These are phyloP conservation scores for Taphrina wiesneri DNA, from an alignment of 1,139 yeast species.

Conservation along the genomic window DNA sequence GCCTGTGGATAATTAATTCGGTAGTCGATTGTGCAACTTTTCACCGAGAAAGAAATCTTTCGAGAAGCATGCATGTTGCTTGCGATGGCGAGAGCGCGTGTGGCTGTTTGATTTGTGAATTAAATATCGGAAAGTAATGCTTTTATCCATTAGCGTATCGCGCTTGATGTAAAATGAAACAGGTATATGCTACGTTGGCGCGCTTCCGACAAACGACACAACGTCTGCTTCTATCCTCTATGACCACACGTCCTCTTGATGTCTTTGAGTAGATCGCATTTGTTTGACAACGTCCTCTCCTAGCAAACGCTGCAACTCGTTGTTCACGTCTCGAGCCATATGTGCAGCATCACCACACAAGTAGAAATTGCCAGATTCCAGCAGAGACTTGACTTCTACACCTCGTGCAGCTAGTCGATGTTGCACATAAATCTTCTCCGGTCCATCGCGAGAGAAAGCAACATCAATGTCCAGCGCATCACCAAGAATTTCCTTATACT, in stretches of 20 bases:
- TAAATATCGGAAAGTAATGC: too few species aligned
- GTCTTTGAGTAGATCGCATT: conserved; percentile 79
- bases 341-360: conserved; percentile 96
- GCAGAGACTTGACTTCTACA: conserved; percentile 48
- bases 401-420: conserved; percentile 66
- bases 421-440: conserved; percentile 82
- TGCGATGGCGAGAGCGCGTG: too few species aligned
- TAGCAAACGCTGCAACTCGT: conserved; percentile 64
- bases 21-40: too few species aligned
- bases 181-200: too few species aligned
- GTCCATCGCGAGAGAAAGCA: conserved; percentile 77
- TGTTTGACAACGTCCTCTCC: conserved; percentile 79
- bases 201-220: too few species aligned
- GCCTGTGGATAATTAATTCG: too few species aligned
- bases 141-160: too few species aligned
- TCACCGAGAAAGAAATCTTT: too few species aligned
- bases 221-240: too few species aligned
- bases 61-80: too few species aligned
- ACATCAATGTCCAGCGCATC: conserved; percentile 68
- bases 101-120: neutral
- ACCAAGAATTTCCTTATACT: conserved; percentile 64
- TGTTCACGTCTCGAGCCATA: conserved; percentile 96
- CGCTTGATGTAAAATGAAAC: neutral
- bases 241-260: conserved; percentile 95
- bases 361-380: conserved; percentile 75